phyloP scores from a whole-genome alignment of 192 early-diverging fungal genomes.

The Rhizophlyctis rosea region DNA sequence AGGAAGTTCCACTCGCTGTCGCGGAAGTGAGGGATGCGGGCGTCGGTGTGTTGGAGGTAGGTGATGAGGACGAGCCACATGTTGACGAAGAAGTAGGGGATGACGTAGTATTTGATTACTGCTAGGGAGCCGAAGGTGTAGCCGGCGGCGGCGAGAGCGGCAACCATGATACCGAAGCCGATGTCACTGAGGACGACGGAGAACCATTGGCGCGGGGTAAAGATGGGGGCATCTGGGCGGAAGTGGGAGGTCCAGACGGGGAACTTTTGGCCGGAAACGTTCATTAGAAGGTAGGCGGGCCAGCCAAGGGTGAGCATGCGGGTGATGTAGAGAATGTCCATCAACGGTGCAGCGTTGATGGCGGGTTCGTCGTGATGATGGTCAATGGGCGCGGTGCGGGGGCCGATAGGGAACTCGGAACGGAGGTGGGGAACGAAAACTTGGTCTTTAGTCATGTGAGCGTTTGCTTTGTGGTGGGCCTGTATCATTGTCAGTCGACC shows the following conservation, averaged over 20 bases:
- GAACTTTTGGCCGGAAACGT: slow-evolving; percentile 78
- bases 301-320: slow-evolving; percentile 80
- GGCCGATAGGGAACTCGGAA: slow-evolving; percentile 47
- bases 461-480: slow-evolving; percentile 89
- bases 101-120: slow-evolving; percentile 79
- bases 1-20: slow-evolving; percentile 86
- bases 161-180: slow-evolving; percentile 59
- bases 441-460: slow-evolving; percentile 87
- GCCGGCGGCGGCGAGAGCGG: slow-evolving; percentile 49
- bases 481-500: slow-evolving; percentile 19
- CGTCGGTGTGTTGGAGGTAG: slow-evolving; percentile 90
- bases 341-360: slow-evolving; percentile 74
- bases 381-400: slow-evolving; percentile 34
- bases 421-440: slow-evolving; percentile 89
- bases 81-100: slow-evolving; percentile 93
- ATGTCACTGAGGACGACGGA: slow-evolving; percentile 74
- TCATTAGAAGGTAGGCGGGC: slow-evolving; percentile 81
- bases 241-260: slow-evolving; percentile 78
- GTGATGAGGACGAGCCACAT: slow-evolving; percentile 97
- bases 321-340: slow-evolving; percentile 59
- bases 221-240: slow-evolving; percentile 75
- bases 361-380: slow-evolving; percentile 48
- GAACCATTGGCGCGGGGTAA: slow-evolving; percentile 67
- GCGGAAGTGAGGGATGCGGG: slow-evolving; percentile 83
- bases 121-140: slow-evolving; percentile 51